Conservation (phyloP, 257 asterid genomes). For the Penstemon barbatus region DNA sequence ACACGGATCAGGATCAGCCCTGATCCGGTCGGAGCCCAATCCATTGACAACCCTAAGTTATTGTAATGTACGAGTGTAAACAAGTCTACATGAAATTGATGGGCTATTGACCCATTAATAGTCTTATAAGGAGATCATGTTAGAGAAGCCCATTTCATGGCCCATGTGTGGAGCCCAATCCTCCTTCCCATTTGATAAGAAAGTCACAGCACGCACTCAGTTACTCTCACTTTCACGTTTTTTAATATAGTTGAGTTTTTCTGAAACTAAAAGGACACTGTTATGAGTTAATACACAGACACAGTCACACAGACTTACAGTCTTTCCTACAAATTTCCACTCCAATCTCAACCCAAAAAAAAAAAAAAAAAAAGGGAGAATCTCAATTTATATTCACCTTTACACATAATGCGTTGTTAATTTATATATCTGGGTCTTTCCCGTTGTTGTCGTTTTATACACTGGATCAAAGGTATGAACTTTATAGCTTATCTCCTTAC, state of each 20-base stretch:
- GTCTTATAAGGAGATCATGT: neutral
- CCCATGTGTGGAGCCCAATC: slow-evolving; percentile 54
- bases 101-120: slow-evolving; percentile 21
- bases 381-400: neutral
- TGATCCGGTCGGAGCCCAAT: no score
- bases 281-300: slow-evolving; percentile 18
- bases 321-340: slow-evolving; percentile 36
- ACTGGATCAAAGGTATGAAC: slow-evolving; percentile 45
- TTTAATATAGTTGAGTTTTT: slow-evolving; percentile 28
- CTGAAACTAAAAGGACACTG: slow-evolving; percentile 23
- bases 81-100: neutral
- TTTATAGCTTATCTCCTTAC: slow-evolving; percentile 21
- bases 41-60: no score
- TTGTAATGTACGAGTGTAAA: no score
- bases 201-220: slow-evolving; percentile 36
- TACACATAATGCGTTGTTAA: slow-evolving; percentile 32
- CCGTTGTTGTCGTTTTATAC: slow-evolving; percentile 37
- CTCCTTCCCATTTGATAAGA: slow-evolving; percentile 24
- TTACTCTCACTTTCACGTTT: slow-evolving; percentile 9
- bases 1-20: no score
- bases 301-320: slow-evolving; percentile 27
- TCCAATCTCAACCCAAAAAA: slow-evolving; percentile 35
- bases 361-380: neutral
- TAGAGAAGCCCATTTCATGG: slow-evolving; percentile 28
- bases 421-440: slow-evolving; percentile 39